Evolutionary conservation across 768 basidiomycete species (phyloP).

Genomic region (Exidia glandulosa): DNA sequence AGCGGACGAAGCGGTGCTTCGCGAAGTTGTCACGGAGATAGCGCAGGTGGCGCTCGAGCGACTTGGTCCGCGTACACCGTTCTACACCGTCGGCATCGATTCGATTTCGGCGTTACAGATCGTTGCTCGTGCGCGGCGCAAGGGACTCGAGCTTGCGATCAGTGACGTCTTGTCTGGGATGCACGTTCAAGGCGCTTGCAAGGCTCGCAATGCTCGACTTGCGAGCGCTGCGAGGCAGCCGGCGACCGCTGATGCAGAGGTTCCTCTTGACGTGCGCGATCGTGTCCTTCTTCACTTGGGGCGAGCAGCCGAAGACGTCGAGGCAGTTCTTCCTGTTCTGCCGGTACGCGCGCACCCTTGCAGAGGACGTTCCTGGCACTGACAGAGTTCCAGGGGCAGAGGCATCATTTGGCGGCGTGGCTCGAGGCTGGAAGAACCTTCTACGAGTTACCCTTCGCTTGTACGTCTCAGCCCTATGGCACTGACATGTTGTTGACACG

Average conservation of each 20-base stretch:
- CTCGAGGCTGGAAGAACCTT: background rate
- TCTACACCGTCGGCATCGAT: conserved; percentile 34
- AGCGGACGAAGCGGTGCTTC: conserved; percentile 1
- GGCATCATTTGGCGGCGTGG: background rate
- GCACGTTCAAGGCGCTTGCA: conserved; percentile 20
- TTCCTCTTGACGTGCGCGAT: background rate
- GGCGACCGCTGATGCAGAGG: background rate
- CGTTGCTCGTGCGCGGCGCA: conserved; percentile 26
- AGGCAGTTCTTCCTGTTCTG: background rate
- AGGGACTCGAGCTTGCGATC: conserved; percentile 17
- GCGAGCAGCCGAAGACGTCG: conserved; percentile 10
- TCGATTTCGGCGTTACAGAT: conserved; percentile 41
- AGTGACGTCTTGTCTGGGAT: conserved; percentile 32
- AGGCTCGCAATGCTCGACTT: background rate
- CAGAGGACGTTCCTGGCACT: background rate
- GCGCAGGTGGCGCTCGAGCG: conserved; percentile 19
- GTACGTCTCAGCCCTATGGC: background rate
- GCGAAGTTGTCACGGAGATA: conserved; percentile 9
- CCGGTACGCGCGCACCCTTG: background rate
- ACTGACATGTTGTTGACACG: background rate
- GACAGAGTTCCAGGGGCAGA: background rate
- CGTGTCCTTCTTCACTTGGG: background rate
- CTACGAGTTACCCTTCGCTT: background rate
- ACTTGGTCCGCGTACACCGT: conserved; percentile 24
- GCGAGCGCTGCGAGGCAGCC: too few relatives aligned